Evolutionary conservation across 768 basidiomycete species (phyloP).

Genomic region (Auricularia cornea): DNA sequence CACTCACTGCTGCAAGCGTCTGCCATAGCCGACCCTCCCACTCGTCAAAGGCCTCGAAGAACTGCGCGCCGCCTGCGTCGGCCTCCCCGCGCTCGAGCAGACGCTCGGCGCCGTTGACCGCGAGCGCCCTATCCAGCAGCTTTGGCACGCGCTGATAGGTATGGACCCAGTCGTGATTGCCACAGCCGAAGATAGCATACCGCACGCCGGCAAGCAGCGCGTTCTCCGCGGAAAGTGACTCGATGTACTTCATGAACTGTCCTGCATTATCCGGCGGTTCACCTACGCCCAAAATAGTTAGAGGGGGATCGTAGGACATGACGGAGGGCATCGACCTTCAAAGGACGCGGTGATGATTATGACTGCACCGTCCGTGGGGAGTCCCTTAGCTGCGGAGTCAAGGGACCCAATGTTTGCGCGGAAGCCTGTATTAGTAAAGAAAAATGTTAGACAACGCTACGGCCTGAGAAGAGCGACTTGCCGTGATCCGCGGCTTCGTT

Average conservation of each 20-base stretch:
- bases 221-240: background rate
- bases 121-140: constrained; percentile 11
- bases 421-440: constrained; percentile 25
- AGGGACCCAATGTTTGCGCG: constrained; percentile 30
- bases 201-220: background rate
- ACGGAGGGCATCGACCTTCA: constrained; percentile 26
- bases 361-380: constrained; percentile 38
- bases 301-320: background rate
- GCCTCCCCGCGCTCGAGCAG: constrained; percentile 11
- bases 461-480: constrained; percentile 10
- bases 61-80: constrained; percentile 13
- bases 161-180: constrained; percentile 16
- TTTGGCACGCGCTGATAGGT: constrained; percentile 16
- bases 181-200: constrained; percentile 17
- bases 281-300: constrained; percentile 16
- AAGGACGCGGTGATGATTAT: constrained; percentile 40
- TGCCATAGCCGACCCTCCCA: constrained; percentile 13
- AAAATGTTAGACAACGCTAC: background rate
- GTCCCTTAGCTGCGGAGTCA: constrained; percentile 28
- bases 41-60: constrained; percentile 15
- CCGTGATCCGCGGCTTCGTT: constrained; percentile 31
- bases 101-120: constrained; percentile 8
- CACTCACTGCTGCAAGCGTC: constrained; percentile 1
- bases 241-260: constrained; percentile 32
- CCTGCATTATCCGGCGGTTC: constrained; percentile 43